Conservation (phyloP, 352 stramenopile genomes). For the Peronosclerospora sorghi region DNA sequence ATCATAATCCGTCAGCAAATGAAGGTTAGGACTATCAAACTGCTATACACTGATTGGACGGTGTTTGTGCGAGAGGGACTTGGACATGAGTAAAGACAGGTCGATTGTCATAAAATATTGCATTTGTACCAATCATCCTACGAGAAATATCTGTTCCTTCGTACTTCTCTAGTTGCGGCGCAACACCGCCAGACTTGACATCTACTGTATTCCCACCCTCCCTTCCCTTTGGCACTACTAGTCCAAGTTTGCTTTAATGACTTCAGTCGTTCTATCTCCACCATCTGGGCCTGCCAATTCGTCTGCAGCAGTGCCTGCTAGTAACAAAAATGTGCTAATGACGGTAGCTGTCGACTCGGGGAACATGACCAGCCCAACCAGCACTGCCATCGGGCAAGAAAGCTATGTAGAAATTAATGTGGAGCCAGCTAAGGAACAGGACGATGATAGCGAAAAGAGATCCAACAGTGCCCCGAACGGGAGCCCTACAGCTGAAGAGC, state of each 20-base stretch:
- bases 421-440: slow-evolving; percentile 5
- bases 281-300: slow-evolving; percentile 16
- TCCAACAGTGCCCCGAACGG: slow-evolving; percentile 7
- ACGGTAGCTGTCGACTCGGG: slow-evolving; percentile 9
- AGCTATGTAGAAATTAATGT: slow-evolving; percentile 7
- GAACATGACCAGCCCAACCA: slow-evolving; percentile 15
- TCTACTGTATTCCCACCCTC: too few species aligned
- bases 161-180: not conserved
- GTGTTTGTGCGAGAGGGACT: too few species aligned
- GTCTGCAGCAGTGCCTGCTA: slow-evolving; percentile 9
- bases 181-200: too few species aligned
- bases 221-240: too few species aligned
- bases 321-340: slow-evolving; percentile 15
- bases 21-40: too few species aligned
- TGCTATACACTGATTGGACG: too few species aligned
- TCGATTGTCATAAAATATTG: not conserved
- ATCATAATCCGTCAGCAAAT: too few species aligned
- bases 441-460: slow-evolving; percentile 13
- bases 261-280: slow-evolving; percentile 37
- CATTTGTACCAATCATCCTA: too few species aligned
- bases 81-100: not conserved
- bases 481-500: slow-evolving; percentile 7
- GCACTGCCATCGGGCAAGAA: slow-evolving; percentile 6
- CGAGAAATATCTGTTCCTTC: too few species aligned
- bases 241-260: slow-evolving; percentile 19